Percentiles rank a stretch among this genome's conserved stretches.
Conservation (phyloP, 805 yeast genomes). For the Starmera quercuum region DNA sequence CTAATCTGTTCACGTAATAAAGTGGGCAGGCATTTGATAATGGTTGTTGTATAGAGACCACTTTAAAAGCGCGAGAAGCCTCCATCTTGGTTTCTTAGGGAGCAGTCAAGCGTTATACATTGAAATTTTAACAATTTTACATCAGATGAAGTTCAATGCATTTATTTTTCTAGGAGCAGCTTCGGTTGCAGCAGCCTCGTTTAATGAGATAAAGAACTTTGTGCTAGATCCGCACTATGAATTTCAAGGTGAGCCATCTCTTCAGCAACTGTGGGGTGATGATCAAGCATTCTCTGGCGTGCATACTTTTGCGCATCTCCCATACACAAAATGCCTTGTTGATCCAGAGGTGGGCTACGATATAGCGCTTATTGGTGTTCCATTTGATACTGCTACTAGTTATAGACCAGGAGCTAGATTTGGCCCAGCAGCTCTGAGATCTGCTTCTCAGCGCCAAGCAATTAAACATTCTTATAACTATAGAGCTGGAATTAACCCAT, state of each 20-base stretch:
- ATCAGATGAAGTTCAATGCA: too few relatives aligned
- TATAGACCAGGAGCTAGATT: conserved; percentile 47
- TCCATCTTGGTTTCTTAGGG: too few relatives aligned
- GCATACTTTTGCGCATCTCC: conserved; percentile 45
- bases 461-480: conserved; percentile 62
- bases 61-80: too few relatives aligned
- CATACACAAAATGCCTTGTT: conserved; percentile 41
- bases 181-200: too few relatives aligned
- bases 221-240: conserved; percentile 26
- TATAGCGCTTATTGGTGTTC: conserved; percentile 46
- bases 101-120: too few relatives aligned
- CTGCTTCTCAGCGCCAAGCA: conserved; percentile 48
- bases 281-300: conserved; percentile 44
- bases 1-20: too few relatives aligned
- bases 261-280: conserved; percentile 29
- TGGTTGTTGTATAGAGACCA: too few relatives aligned
- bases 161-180: too few relatives aligned
- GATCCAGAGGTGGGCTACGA: conserved; percentile 28
- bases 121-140: too few relatives aligned
- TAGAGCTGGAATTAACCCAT: conserved; percentile 57
- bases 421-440: conserved; percentile 41
- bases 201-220: too few relatives aligned
- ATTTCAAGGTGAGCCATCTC: too few relatives aligned
- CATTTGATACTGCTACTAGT: conserved; percentile 45
- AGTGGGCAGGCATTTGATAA: too few relatives aligned